Evolutionary conservation across 2,329 filamentous ascomycete genomes (phyloP).

Genomic region (Emericellopsis cladophorae): DNA sequence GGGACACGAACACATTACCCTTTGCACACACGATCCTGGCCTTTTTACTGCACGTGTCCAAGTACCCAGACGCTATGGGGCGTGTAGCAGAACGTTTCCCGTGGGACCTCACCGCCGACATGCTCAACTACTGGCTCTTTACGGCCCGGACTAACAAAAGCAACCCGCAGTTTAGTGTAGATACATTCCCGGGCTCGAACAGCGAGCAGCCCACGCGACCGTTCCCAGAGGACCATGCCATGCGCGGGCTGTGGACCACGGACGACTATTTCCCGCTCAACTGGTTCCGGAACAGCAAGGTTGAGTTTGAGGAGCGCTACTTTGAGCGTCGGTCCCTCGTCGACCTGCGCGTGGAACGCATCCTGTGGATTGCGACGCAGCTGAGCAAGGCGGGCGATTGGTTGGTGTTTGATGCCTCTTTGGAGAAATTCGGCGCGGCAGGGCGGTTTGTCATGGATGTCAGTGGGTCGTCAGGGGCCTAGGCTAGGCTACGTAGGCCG

Average conservation of each 20-base stretch:
- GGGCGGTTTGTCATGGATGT: not conserved
- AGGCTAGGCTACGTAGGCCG: too few relatives aligned
- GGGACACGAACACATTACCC: slow-evolving; percentile 46
- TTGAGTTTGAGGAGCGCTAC: slow-evolving; percentile 56
- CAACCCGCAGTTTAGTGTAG: slow-evolving; percentile 22
- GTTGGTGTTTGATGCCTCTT: slow-evolving; percentile 27
- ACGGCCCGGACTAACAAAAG: slow-evolving; percentile 10
- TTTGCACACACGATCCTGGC: slow-evolving; percentile 51
- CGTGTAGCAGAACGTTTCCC: slow-evolving; percentile 32
- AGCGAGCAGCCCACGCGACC: slow-evolving; percentile 34
- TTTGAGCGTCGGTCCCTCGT: slow-evolving; percentile 49
- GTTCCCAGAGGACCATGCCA: slow-evolving; percentile 55
- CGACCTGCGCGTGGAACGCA: slow-evolving; percentile 42
- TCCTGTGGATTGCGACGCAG: slow-evolving; percentile 42
- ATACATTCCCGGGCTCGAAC: slow-evolving; percentile 32
- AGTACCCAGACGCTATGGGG: slow-evolving; percentile 25
- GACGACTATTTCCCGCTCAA: slow-evolving; percentile 42
- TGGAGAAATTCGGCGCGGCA: not conserved
- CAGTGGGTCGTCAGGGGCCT: too few relatives aligned
- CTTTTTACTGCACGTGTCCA: slow-evolving; percentile 37
- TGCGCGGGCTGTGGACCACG: slow-evolving; percentile 50
- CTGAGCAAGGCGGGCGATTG: slow-evolving; percentile 29
- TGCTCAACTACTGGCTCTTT: slow-evolving; percentile 19
- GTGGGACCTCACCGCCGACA: slow-evolving; percentile 31
- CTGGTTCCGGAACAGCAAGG: slow-evolving; percentile 45